Percentiles rank a stretch among this genome's conserved stretches.
These are phyloP conservation scores for Naganishia randhawae DNA, from an alignment of 768 basidiomycete species.

Conservation along the genomic window DNA sequence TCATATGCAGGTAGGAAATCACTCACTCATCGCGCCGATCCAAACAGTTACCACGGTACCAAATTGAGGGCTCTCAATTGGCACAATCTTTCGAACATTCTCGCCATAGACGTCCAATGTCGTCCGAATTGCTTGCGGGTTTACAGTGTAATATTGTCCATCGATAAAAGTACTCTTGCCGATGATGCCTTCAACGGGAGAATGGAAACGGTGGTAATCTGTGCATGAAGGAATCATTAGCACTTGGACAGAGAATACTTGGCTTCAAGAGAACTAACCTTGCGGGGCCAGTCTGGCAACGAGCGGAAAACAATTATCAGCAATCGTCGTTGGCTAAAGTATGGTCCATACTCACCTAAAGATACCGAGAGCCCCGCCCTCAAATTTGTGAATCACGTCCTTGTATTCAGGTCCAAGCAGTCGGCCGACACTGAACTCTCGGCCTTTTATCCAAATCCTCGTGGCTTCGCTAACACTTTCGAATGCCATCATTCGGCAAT, in stretches of 20 bases:
- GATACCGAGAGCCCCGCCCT: conserved; percentile 78
- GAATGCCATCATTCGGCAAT: conserved; percentile 95
- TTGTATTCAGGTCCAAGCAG: conserved; percentile 77
- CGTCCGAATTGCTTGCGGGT: conserved; percentile 92
- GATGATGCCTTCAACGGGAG: conserved; percentile 54
- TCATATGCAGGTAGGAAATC: no score
- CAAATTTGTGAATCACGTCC: conserved; percentile 65
- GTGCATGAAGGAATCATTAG: neutral
- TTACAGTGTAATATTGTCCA: conserved; percentile 96
- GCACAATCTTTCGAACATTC: conserved; percentile 86
- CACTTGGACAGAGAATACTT: neutral
- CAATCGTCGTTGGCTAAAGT: neutral
- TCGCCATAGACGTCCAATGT: conserved; percentile 89
- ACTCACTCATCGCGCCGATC: conserved; percentile 52
- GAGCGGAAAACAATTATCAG: neutral
- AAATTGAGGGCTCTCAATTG: conserved; percentile 82
- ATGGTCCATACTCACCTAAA: conserved; percentile 57
- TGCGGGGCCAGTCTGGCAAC: conserved; percentile 62
- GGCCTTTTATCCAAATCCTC: conserved; percentile 91
- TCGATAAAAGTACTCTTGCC: conserved; percentile 76
- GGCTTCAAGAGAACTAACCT: conserved; percentile 25
- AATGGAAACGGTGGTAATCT: conserved; percentile 85
- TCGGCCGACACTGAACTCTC: conserved; percentile 77
- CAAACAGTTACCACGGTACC: conserved; percentile 83
- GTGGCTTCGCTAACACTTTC: conserved; percentile 81